These are phyloP conservation scores for Amniculicola lignicola DNA, from an alignment of 495 filamentous ascomycete genomes.

Conservation along the genomic window DNA sequence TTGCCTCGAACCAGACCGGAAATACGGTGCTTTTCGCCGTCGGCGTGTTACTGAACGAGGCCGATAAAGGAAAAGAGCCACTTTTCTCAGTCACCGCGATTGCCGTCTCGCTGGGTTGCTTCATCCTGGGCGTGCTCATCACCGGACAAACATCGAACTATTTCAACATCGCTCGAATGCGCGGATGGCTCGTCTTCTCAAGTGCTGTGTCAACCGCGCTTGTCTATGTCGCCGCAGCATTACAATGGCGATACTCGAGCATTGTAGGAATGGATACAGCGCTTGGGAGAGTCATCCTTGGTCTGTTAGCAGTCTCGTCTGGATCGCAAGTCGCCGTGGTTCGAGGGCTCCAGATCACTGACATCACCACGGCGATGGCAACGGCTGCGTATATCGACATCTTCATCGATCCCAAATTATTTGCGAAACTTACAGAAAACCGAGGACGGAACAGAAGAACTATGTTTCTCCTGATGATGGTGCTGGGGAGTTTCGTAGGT, in stretches of 20 bases:
- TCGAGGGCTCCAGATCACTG: constrained; percentile 53
- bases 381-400: constrained; percentile 63
- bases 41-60: constrained; percentile 9
- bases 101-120: constrained; percentile 52
- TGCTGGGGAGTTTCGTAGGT: constrained; percentile 53
- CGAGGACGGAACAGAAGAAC: constrained; percentile 51
- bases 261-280: constrained; percentile 40
- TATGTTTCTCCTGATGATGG: constrained; percentile 51
- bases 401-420: constrained; percentile 52
- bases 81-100: constrained; percentile 54
- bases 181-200: constrained; percentile 53
- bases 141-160: constrained; percentile 57
- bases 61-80: constrained; percentile 24
- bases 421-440: constrained; percentile 42
- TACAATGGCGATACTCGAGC: constrained; percentile 46
- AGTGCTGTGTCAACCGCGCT: constrained; percentile 53
- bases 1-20: constrained; percentile 65
- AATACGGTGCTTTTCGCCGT: constrained; percentile 59
- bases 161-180: constrained; percentile 46
- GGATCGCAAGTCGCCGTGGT: constrained; percentile 59
- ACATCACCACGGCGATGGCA: constrained; percentile 67
- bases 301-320: constrained; percentile 54
- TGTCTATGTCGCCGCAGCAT: constrained; percentile 50
- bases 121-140: constrained; percentile 50
- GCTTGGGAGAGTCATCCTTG: constrained; percentile 44